Evolutionary conservation across 148 eudicot genomes (phyloP).

Genomic region (Tetragonia tetragonoides): DNA sequence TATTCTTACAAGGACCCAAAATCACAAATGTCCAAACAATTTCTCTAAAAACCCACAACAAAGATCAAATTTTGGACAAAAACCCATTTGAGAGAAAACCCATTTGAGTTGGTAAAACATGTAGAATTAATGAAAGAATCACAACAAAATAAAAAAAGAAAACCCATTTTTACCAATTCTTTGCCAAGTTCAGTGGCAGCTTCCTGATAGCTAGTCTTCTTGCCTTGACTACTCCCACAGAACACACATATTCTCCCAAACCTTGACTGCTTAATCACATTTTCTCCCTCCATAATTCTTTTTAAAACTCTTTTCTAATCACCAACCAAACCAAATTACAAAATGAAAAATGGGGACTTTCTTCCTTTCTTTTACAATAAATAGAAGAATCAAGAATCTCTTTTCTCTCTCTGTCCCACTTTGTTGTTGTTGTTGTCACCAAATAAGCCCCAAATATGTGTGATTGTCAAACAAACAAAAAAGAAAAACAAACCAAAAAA

Average conservation of each 20-base stretch:
- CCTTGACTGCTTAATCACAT: constrained; percentile 56
- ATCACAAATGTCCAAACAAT: too few species aligned
- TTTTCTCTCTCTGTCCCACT: constrained; percentile 11
- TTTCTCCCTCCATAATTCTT: constrained; percentile 58
- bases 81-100: not conserved
- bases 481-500: not conserved
- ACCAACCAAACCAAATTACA: not conserved
- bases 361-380: not conserved
- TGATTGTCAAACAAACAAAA: constrained; percentile 1
- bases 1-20: too few species aligned
- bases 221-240: constrained; percentile 99
- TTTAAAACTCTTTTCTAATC: not conserved
- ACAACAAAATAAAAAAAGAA: not conserved
- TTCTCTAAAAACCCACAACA: not conserved
- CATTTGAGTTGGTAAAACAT: not conserved
- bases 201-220: constrained; percentile 90
- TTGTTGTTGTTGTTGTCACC: constrained; percentile 5
- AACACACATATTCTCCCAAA: constrained; percentile 95
- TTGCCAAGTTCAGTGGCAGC: constrained; percentile 94
- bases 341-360: not conserved
- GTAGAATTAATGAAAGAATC: not conserved
- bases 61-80: not conserved
- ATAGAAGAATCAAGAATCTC: constrained; percentile 8
- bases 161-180: constrained; percentile 60
- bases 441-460: constrained; percentile 9